phyloP scores from a whole-genome alignment of 2,329 filamentous ascomycete genomes.

The Phyllosticta citriasiana region DNA sequence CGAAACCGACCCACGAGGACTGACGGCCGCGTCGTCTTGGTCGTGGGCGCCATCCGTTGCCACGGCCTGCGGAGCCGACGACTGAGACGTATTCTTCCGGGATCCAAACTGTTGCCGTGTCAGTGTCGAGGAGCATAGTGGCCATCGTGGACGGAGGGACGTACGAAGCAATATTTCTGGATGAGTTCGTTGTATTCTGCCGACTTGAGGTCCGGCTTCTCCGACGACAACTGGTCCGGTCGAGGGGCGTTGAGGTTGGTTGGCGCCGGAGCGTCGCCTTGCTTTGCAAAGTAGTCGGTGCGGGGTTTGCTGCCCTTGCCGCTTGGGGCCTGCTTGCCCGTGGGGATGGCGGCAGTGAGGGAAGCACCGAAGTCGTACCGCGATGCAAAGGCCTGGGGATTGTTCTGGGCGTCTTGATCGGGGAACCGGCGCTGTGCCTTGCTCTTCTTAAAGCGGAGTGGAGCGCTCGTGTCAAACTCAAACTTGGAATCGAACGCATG shows the following conservation, averaged over 20 bases:
- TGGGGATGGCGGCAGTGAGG: conserved; percentile 69
- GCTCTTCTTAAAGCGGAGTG: conserved; percentile 62
- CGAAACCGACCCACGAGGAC: conserved; percentile 25
- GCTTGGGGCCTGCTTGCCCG: conserved; percentile 55
- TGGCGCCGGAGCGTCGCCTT: conserved; percentile 20
- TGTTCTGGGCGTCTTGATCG: conserved; percentile 31
- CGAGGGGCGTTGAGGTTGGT: conserved; percentile 29
- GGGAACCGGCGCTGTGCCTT: conserved; percentile 48
- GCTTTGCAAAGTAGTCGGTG: conserved; percentile 25
- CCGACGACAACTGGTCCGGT: conserved; percentile 46
- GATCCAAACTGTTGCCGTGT: conserved; percentile 41
- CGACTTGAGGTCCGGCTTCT: conserved; percentile 65
- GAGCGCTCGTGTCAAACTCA: conserved; percentile 34
- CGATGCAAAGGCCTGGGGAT: conserved; percentile 71
- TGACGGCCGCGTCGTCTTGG: conserved; percentile 19
- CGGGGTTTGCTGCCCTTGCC: conserved; percentile 20
- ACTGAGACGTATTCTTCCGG: conserved; percentile 30
- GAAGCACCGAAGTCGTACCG: conserved; percentile 97
- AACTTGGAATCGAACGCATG: conserved; percentile 44
- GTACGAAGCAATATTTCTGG: conserved; percentile 99
- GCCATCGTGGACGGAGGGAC: conserved; percentile 34
- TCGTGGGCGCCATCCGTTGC: conserved; percentile 23
- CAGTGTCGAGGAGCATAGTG: conserved; percentile 27
- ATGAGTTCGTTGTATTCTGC: conserved; percentile 93
- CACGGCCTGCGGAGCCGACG: conserved; percentile 11